Evolutionary conservation across 1,284 basidiomycete species (phyloP).

Genomic region (Boletus austroedulis): DNA sequence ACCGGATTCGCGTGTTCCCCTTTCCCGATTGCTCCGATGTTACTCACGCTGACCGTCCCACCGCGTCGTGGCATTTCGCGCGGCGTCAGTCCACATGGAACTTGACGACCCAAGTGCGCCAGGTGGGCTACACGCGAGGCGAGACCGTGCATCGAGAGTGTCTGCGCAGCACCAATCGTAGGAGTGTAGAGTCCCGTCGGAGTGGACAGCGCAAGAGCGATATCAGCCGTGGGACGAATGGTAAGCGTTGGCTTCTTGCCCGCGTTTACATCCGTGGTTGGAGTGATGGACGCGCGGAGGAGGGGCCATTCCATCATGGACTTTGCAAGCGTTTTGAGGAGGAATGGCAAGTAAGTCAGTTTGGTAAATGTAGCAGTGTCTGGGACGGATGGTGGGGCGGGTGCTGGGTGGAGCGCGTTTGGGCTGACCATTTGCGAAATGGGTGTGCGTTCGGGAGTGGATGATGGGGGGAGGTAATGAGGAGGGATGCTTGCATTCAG

Average conservation of each 20-base stretch:
- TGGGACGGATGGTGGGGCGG: constrained; percentile 41
- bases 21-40: constrained; percentile 78
- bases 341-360: constrained; percentile 81
- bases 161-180: constrained; percentile 64
- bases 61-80: constrained; percentile 66
- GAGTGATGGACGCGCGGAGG: constrained; percentile 70
- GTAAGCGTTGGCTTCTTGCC: constrained; percentile 58
- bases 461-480: constrained; percentile 45
- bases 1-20: constrained; percentile 75
- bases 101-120: constrained; percentile 61
- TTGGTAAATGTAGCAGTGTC: constrained; percentile 54
- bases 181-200: constrained; percentile 88
- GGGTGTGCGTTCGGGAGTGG: constrained; percentile 36
- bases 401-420: constrained; percentile 44
- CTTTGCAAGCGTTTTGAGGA: constrained; percentile 81
- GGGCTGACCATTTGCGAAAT: constrained; percentile 48
- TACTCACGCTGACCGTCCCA: constrained; percentile 84
- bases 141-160: constrained; percentile 61
- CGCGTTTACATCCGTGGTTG: constrained; percentile 20
- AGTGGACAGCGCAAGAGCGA: constrained; percentile 75
- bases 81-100: constrained; percentile 59
- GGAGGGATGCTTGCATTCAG: constrained; percentile 72
- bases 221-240: constrained; percentile 68
- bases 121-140: constrained; percentile 62
- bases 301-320: constrained; percentile 84